Base-by-base conservation (phyloP, 106 monocot genomes). In the Vanilla planifolia region DNA sequence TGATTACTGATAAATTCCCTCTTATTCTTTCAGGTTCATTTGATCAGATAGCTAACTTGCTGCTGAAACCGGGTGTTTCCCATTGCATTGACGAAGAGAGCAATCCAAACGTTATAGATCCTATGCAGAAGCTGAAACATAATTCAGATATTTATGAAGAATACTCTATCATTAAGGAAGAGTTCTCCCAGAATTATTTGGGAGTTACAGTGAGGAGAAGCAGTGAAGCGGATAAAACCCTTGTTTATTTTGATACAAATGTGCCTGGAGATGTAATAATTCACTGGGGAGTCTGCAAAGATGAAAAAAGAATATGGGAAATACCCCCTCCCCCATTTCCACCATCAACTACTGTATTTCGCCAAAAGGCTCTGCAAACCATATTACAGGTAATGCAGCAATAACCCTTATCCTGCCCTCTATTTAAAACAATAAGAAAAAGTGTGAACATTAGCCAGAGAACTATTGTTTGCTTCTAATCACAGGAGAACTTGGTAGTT, bases 251-350 rank as follows among this genome's bases (percentile, higher is more conserved):
- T 79, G 96, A 91, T 25, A 87, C 83, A 63, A 87, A 96, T 79
- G 60, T 96, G 51, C 91, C 84, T 47, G 90, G 86, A 23, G 62
- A 87, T 64, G 96, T 96, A 56, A 51, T 79, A 64, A 61, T 91
- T 30, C 96, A 85, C 52, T 96, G 96, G 96, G 96, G 96, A 41
- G 81, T 91, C 42, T 91, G 74, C 72, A 76, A 66, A 67, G 76
- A 79, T 48, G 63, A 72, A 35, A 79, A 20, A 33, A 84, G 29
- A 58, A 78, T 60, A 39, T 91, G 96, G 96, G 86, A 87, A 68
- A 67, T 91, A 37, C 96, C 96, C 48, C 25, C 80, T 21, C 24
- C 73, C 9, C 91, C 91, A 65, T 77, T 84, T 77, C 96, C 96
- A 44, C 78, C 82, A 39, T 71, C 64, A 53, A 76, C 90, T 35